phyloP scores from a whole-genome alignment of 2,329 filamentous ascomycete species.

The Penicillium paneum region DNA sequence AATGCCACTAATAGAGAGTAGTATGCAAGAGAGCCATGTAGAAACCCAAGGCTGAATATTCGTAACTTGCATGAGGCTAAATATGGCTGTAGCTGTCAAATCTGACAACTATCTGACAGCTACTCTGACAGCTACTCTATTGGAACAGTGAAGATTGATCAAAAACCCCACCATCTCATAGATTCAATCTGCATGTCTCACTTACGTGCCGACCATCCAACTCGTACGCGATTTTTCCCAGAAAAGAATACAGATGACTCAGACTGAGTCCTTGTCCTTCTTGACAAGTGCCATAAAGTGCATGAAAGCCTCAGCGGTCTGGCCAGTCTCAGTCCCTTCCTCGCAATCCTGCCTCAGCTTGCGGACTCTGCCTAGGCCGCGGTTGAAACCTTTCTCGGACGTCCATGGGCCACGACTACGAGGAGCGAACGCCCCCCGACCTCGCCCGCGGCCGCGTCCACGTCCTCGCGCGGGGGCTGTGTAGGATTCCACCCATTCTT shows the following conservation, averaged over 20 bases:
- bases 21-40: neutral
- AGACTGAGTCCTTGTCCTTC: slow-evolving; percentile 10
- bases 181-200: slow-evolving; percentile 5
- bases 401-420: slow-evolving; percentile 40
- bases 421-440: slow-evolving; percentile 25
- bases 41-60: neutral
- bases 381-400: slow-evolving; percentile 43
- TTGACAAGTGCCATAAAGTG: slow-evolving; percentile 37
- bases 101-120: slow-evolving; percentile 9
- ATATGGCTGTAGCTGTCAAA: neutral
- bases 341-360: slow-evolving; percentile 39
- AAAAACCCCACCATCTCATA: slow-evolving; percentile 1
- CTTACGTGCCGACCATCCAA: neutral
- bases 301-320: slow-evolving; percentile 37
- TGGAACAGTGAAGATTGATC: neutral
- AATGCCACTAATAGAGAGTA: neutral
- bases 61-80: neutral
- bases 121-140: slow-evolving; percentile 6
- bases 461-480: slow-evolving; percentile 22
- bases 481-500: slow-evolving; percentile 40
- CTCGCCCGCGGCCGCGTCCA: slow-evolving; percentile 26
- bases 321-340: slow-evolving; percentile 31
- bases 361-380: slow-evolving; percentile 40
- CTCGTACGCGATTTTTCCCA: neutral
- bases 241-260: neutral